phyloP scores from a whole-genome alignment of 345 rosid species.

The Ricinus communis region DNA sequence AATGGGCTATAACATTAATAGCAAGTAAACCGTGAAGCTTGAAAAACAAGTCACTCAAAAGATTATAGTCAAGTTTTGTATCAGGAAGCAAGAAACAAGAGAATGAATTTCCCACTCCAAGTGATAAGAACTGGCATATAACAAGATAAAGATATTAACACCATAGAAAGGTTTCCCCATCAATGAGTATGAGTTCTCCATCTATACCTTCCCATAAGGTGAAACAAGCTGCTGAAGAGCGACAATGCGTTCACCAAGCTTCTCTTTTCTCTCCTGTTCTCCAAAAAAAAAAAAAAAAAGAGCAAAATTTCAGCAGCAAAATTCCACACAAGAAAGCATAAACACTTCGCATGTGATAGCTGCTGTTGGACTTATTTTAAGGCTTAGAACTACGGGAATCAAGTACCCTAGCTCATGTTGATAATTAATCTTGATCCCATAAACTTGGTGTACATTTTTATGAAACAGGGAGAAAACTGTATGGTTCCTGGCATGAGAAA shows the following conservation, averaged over 20 bases:
- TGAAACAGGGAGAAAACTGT: background rate
- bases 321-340: background rate
- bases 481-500: background rate
- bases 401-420: too few relatives aligned
- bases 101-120: background rate
- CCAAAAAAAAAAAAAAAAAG: slow-evolving; percentile 22
- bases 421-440: background rate
- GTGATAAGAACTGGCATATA: background rate
- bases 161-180: background rate
- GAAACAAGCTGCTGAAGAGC: slow-evolving; percentile 96
- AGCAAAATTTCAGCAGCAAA: background rate
- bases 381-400: background rate
- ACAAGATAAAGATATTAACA: background rate
- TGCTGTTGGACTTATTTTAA: background rate
- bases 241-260: slow-evolving; percentile 77
- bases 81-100: background rate
- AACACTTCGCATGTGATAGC: background rate
- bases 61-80: background rate
- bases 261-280: slow-evolving; percentile 79
- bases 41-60: background rate
- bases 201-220: slow-evolving; percentile 86
- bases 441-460: background rate
- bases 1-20: background rate
- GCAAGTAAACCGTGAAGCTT: background rate
- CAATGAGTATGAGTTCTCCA: background rate